These are phyloP conservation scores for Colletotrichum lentis DNA, from an alignment of 2,329 filamentous ascomycete genomes.

Conservation along the genomic window DNA sequence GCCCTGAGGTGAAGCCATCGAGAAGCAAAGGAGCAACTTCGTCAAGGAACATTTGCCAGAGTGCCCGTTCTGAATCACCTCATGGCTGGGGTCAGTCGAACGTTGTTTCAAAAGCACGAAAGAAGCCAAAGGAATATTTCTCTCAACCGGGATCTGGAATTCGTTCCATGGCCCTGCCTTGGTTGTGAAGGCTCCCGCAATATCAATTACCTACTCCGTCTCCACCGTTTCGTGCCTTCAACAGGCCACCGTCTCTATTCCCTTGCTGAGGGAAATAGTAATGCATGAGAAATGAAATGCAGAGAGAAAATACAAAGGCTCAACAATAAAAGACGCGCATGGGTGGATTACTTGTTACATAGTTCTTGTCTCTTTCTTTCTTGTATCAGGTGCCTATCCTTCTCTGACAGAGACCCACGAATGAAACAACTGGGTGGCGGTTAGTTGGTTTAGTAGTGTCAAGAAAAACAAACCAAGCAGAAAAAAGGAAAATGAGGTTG, in stretches of 20 bases:
- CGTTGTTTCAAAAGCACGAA: neutral
- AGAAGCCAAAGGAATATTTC: neutral
- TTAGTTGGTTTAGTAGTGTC: constrained; percentile 26
- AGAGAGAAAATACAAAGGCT: constrained; percentile 8
- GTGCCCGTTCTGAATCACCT: no score
- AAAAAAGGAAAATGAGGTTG: constrained; percentile 23
- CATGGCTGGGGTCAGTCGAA: neutral
- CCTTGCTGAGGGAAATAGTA: neutral
- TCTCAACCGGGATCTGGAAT: constrained; percentile 12
- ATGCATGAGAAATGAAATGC: constrained; percentile 1
- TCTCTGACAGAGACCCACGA: neutral
- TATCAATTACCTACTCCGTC: constrained; percentile 25
- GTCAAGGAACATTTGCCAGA: neutral
- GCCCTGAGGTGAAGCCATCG: neutral
- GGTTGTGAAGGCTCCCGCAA: neutral
- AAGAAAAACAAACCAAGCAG: neutral
- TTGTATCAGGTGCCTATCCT: constrained; percentile 19
- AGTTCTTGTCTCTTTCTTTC: constrained; percentile 26
- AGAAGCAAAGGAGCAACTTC: neutral
- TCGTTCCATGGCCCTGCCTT: constrained; percentile 1
- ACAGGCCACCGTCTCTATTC: constrained; percentile 1
- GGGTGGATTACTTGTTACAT: constrained; percentile 37
- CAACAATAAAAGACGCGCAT: constrained; percentile 26
- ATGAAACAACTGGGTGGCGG: constrained; percentile 30
- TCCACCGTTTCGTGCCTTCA: neutral